phyloP scores from a whole-genome alignment of 2,329 filamentous ascomycete genomes.

The Colletotrichum truncatum region DNA sequence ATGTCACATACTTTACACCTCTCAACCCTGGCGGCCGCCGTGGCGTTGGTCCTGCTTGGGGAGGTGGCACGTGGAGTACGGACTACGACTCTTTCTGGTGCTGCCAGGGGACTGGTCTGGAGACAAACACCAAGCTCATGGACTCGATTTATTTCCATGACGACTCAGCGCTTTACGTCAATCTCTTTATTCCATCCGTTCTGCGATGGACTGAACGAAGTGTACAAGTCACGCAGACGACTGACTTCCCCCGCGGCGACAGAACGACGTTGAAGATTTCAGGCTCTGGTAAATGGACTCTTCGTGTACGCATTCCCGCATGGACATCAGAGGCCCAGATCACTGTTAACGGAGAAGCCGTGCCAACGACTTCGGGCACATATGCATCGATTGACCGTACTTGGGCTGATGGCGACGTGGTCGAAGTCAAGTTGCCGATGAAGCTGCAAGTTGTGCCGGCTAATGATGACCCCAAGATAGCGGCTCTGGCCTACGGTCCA shows the following conservation, averaged over 20 bases:
- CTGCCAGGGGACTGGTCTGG: conserved; percentile 60
- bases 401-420: conserved; percentile 53
- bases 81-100: conserved; percentile 64
- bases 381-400: conserved; percentile 50
- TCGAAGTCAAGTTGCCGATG: conserved; percentile 57
- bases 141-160: conserved; percentile 62
- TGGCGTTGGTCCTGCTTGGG: conserved; percentile 61
- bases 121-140: conserved; percentile 64
- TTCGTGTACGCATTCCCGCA: conserved; percentile 55
- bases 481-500: conserved; percentile 57
- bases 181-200: conserved; percentile 57
- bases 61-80: conserved; percentile 63
- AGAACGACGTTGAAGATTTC: conserved; percentile 48
- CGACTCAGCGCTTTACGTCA: conserved; percentile 53
- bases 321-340: conserved; percentile 53
- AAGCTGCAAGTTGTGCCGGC: conserved; percentile 50
- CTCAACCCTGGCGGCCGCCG: conserved; percentile 56
- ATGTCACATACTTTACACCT: conserved; percentile 62
- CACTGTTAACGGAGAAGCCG: conserved; percentile 49
- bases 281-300: conserved; percentile 40
- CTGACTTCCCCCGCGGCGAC: conserved; percentile 51
- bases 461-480: conserved; percentile 55
- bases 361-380: conserved; percentile 42
- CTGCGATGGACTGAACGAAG: conserved; percentile 51
- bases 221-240: conserved; percentile 53